Conservation (phyloP, 805 yeast species). For the Candida nemodendra region DNA sequence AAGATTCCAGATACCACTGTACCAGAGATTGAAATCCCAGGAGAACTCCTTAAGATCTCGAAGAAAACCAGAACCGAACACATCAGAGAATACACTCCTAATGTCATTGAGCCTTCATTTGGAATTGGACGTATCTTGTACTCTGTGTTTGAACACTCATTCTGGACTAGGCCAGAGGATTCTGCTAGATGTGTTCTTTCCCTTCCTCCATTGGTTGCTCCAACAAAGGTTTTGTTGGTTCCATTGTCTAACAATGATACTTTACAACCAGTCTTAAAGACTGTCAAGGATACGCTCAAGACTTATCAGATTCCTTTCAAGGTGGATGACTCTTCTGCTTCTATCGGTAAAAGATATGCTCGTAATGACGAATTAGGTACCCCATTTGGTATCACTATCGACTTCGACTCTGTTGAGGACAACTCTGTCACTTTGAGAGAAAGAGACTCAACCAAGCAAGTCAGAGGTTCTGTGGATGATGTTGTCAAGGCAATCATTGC, state of each 20-base stretch:
- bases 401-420: slow-evolving; percentile 88
- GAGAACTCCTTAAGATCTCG: slow-evolving; percentile 68
- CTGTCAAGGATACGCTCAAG: slow-evolving; percentile 71
- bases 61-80: slow-evolving; percentile 82
- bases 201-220: slow-evolving; percentile 94
- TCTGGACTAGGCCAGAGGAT: slow-evolving; percentile 93
- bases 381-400: slow-evolving; percentile 97
- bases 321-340: slow-evolving; percentile 95
- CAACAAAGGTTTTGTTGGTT: slow-evolving; percentile 93
- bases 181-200: slow-evolving; percentile 81
- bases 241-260: slow-evolving; percentile 87
- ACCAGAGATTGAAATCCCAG: slow-evolving; percentile 60
- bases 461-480: slow-evolving; percentile 82
- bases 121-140: slow-evolving; percentile 98
- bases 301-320: slow-evolving; percentile 85
- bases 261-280: slow-evolving; percentile 69
- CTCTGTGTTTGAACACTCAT: slow-evolving; percentile 88
- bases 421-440: slow-evolving; percentile 91
- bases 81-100: slow-evolving; percentile 92
- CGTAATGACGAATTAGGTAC: slow-evolving; percentile 99
- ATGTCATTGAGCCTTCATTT: slow-evolving; percentile 98
- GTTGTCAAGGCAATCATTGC: slow-evolving; percentile 68
- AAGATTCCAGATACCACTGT: slow-evolving; percentile 63
- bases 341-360: slow-evolving; percentile 97
- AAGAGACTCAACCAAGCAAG: slow-evolving; percentile 95